Evolutionary conservation across 257 asterid genomes (phyloP).

Genomic region (Leptodermis oblonga): DNA sequence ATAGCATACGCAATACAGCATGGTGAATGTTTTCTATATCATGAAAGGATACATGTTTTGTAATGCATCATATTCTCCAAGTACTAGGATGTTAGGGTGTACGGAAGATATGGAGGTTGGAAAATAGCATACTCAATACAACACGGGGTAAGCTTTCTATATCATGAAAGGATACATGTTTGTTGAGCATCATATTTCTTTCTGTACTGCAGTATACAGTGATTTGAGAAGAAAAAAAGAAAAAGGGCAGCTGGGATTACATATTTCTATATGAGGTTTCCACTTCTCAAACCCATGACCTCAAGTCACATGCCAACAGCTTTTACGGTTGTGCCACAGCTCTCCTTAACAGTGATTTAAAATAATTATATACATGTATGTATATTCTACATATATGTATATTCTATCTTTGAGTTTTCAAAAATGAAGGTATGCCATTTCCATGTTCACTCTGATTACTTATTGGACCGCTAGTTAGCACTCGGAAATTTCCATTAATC

Average conservation of each 20-base stretch:
- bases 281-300: too few species aligned
- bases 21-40: background rate
- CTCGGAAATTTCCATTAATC: background rate
- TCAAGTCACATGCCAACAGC: too few species aligned
- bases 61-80: background rate
- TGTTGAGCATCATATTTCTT: background rate
- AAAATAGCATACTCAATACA: too few species aligned
- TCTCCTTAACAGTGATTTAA: too few species aligned
- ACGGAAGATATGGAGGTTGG: background rate
- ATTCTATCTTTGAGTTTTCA: background rate
- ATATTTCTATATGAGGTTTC: too few species aligned
- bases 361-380: too few species aligned
- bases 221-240: background rate
- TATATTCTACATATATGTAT: too few species aligned
- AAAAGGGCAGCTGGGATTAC: too few species aligned
- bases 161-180: background rate
- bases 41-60: background rate
- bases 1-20: too few species aligned
- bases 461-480: background rate
- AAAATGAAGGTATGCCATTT: background rate
- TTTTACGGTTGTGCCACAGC: too few species aligned
- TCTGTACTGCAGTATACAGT: background rate
- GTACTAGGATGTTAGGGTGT: background rate
- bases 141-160: background rate
- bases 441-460: background rate